Conservation (phyloP, 2,329 filamentous ascomycete genomes). For the Neonectria sp. region DNA sequence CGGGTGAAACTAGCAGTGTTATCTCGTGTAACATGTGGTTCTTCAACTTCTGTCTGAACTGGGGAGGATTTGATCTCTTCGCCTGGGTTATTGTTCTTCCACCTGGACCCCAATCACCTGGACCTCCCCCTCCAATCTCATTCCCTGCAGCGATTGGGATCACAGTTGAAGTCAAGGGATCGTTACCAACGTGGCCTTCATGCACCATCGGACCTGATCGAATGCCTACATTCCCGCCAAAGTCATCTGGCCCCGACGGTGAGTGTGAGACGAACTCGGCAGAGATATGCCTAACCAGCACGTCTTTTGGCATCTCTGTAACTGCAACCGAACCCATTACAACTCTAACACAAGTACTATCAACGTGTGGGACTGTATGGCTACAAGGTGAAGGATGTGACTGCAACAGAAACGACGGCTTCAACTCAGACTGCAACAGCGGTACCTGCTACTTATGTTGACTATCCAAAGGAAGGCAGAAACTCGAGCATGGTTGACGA, state of each 20-base stretch:
- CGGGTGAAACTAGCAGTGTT: not conserved
- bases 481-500: slow-evolving; percentile 4
- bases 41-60: not conserved
- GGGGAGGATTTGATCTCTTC: slow-evolving; percentile 2
- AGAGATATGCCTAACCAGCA: slow-evolving; percentile 5
- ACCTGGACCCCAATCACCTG: not conserved
- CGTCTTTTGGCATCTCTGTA: not conserved
- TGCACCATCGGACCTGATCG: slow-evolving; percentile 15
- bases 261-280: slow-evolving; percentile 8
- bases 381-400: not conserved
- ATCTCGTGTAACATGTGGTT: slow-evolving; percentile 9
- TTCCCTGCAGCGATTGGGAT: not conserved
- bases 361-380: slow-evolving; percentile 4
- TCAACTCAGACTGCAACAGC: slow-evolving; percentile 2
- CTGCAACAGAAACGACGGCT: not conserved
- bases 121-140: slow-evolving; percentile 5
- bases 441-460: not conserved
- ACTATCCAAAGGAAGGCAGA: slow-evolving; percentile 13
- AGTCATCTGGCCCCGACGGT: slow-evolving; percentile 2
- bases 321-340: not conserved
- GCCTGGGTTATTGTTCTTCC: not conserved
- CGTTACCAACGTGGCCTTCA: not conserved
- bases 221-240: slow-evolving; percentile 6
- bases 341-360: not conserved
- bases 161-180: not conserved